A percentile compares a stretch with the other conserved stretches of the same genome.
These are phyloP conservation scores for Galeopsis tetrahit DNA, from an alignment of 257 asterid genomes.

Conservation along the genomic window DNA sequence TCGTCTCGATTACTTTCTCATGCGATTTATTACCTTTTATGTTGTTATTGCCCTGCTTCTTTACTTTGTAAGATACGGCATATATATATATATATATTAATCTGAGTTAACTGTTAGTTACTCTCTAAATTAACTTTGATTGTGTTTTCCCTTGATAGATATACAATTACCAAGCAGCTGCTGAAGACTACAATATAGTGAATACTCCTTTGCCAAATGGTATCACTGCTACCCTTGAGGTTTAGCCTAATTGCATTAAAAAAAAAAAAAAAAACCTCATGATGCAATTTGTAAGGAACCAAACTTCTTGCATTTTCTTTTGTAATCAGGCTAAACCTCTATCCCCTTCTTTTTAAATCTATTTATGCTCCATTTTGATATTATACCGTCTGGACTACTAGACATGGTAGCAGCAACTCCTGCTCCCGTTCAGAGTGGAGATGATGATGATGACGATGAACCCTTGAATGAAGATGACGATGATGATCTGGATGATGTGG, in stretches of 20 bases:
- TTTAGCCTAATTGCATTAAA: background rate
- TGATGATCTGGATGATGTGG: slow-evolving; percentile 85
- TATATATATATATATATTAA: background rate
- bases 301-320: background rate
- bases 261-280: background rate
- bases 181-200: slow-evolving; percentile 85
- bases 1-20: slow-evolving; percentile 9
- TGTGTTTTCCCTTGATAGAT: slow-evolving; percentile 52
- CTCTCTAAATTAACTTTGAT: slow-evolving; percentile 30
- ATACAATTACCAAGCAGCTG: slow-evolving; percentile 89
- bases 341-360: background rate
- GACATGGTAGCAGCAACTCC: slow-evolving; percentile 93
- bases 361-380: slow-evolving; percentile 22
- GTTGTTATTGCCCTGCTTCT: slow-evolving; percentile 9
- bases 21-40: slow-evolving; percentile 7
- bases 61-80: background rate
- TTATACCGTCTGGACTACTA: slow-evolving; percentile 37
- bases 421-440: slow-evolving; percentile 75
- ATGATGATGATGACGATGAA: slow-evolving; percentile 91
- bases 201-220: slow-evolving; percentile 94
- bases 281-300: background rate
- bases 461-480: slow-evolving; percentile 95
- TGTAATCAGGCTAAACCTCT: background rate
- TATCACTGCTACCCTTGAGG: slow-evolving; percentile 28
- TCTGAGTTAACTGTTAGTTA: slow-evolving; percentile 7